Evolutionary conservation across 2,329 filamentous ascomycete species (phyloP).

Genomic region (Exophiala sp.): DNA sequence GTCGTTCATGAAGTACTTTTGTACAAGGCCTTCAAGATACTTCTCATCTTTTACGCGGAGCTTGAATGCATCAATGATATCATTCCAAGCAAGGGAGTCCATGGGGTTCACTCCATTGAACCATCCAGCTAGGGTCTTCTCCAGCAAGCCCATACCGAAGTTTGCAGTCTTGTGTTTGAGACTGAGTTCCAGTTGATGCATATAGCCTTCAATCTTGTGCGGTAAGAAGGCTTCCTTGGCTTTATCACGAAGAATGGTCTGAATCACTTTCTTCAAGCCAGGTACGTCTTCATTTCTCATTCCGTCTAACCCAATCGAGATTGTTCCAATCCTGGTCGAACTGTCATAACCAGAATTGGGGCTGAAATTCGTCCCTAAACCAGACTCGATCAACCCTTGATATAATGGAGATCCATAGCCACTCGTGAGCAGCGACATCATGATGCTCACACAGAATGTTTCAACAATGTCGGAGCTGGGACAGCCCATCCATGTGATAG

Average conservation of each 20-base stretch:
- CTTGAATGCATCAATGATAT: slow-evolving; percentile 80
- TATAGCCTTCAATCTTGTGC: slow-evolving; percentile 85
- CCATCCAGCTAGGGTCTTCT: slow-evolving; percentile 86
- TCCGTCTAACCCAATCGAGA: slow-evolving; percentile 88
- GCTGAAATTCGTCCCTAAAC: slow-evolving; percentile 87
- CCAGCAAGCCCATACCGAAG: slow-evolving; percentile 87
- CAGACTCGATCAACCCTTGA: slow-evolving; percentile 79
- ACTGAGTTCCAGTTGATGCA: slow-evolving; percentile 90
- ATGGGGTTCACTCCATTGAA: slow-evolving; percentile 95
- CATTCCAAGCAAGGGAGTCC: slow-evolving; percentile 85
- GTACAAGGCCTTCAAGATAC: slow-evolving; percentile 79
- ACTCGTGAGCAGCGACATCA: slow-evolving; percentile 82
- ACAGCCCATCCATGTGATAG: slow-evolving; percentile 85
- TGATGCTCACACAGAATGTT: slow-evolving; percentile 77
- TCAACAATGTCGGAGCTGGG: slow-evolving; percentile 79
- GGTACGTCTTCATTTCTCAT: slow-evolving; percentile 75
- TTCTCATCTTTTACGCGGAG: slow-evolving; percentile 63
- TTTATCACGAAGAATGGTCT: slow-evolving; percentile 67
- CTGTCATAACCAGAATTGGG: slow-evolving; percentile 91
- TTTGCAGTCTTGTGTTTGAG: slow-evolving; percentile 95
- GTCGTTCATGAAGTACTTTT: slow-evolving; percentile 87
- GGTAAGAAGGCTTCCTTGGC: slow-evolving; percentile 77
- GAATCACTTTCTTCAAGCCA: slow-evolving; percentile 70
- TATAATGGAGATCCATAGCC: slow-evolving; percentile 95
- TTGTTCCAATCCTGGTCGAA: slow-evolving; percentile 72